Base-by-base conservation (phyloP, 208 protist species). In the Wallacemonas collosoma region DNA sequence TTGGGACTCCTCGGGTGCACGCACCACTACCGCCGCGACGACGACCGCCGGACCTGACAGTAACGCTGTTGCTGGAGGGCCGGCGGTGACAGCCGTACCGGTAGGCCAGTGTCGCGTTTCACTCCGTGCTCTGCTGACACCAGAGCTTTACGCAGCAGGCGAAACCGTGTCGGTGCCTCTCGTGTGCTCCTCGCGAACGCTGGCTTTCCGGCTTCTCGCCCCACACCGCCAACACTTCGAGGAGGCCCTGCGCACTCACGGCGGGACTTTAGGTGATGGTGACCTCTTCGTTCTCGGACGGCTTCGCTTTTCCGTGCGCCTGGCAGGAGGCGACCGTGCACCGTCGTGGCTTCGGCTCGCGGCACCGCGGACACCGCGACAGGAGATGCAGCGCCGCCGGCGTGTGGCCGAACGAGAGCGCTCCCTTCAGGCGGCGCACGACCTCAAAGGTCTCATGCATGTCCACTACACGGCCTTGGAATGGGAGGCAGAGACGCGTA, bases 151-250 rank as follows among this genome's bases (percentile, higher is more conserved):
- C 68, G 66, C 58, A 15, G 38, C 39, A 3, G 53, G 51, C 1
- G 82, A 91, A 65, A 35, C 73, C 11, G 39, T 91, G 1, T 61
- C 68, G 38, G 48, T 91, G 26, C 82, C 86, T 2, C 40, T 91
- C 8, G 71, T 88, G 0, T 71, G 55, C 41, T 62, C 69, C 15
- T 38, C 47, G 9, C 73, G 69, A 43, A 72, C 61, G 8, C 35
- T 73, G 8, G 5, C 43, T 26, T 48, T 51, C 8, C 62, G 69
- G 45, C 5, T 63, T 15, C 58, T 66, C 44, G 40, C 63, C 26
- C 78, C 50, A 40, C 61, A 75, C 9, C 68, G 62, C 11, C 61
- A 50, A 62, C 55, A 54, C 36, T 63, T 82, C 15, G 67, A 73
- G 40, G 67, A 76, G 40, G 17, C 26, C 26, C 26, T 26, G 26